Conservation (phyloP, 768 basidiomycete species). For the Leccinum broughii region DNA sequence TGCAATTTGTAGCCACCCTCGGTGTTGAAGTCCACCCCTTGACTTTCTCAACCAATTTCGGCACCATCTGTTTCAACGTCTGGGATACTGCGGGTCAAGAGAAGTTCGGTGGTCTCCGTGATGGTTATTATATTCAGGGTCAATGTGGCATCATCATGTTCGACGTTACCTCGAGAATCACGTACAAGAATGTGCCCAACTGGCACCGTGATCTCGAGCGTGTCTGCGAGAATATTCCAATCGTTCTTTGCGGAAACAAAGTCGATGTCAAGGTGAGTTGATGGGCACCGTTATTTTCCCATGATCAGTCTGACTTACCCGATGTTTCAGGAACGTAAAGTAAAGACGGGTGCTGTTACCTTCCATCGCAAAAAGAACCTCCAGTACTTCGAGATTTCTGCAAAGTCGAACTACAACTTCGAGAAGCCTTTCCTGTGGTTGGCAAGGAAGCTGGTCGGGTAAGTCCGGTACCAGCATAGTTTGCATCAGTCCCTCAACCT, state of each 20-base stretch:
- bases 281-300: not conserved
- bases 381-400: conserved; percentile 99
- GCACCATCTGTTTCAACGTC: conserved; percentile 98
- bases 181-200: conserved; percentile 99
- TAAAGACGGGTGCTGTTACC: conserved; percentile 97
- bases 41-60: conserved; percentile 95
- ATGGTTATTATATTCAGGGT: conserved; percentile 96
- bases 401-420: conserved; percentile 99
- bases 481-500: not conserved
- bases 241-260: conserved; percentile 99
- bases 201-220: conserved; percentile 99
- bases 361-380: conserved; percentile 99
- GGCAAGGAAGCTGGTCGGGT: conserved; percentile 97
- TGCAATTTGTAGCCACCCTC: conserved; percentile 74
- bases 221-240: conserved; percentile 99
- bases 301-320: conserved; percentile 6
- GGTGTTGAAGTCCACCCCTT: conserved; percentile 99
- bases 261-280: conserved; percentile 93
- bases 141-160: conserved; percentile 99
- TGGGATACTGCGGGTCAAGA: conserved; percentile 99
- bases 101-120: conserved; percentile 98
- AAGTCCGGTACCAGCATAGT: conserved; percentile 30
- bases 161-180: conserved; percentile 98
- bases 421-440: conserved; percentile 99
- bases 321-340: conserved; percentile 89